Percentiles rank a stretch among this genome's conserved stretches.
These are phyloP conservation scores for Fistulina hepatica DNA, from an alignment of 1,284 basidiomycete species.

Conservation along the genomic window DNA sequence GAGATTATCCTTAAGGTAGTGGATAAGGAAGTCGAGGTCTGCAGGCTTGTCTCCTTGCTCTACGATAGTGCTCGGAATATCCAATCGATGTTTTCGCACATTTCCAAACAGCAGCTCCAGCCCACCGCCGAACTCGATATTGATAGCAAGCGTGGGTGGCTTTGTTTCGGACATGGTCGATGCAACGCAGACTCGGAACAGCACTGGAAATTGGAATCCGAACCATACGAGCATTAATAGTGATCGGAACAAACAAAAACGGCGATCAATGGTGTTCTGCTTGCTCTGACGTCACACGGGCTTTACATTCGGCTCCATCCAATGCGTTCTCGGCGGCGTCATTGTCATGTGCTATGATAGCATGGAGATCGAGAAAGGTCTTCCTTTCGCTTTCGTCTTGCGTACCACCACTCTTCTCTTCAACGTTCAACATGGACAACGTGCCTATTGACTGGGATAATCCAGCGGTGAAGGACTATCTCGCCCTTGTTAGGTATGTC, in stretches of 20 bases:
- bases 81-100: too few species aligned
- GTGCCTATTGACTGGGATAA: slow-evolving; percentile 40
- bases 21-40: too few species aligned
- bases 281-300: neutral
- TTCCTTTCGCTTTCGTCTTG: neutral
- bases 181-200: too few species aligned
- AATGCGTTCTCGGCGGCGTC: too few species aligned
- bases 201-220: too few species aligned
- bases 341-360: too few species aligned
- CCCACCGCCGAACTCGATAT: neutral
- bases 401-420: neutral
- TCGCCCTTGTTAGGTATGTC: slow-evolving; percentile 40
- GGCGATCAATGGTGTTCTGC: too few species aligned
- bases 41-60: too few species aligned
- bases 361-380: too few species aligned
- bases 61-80: too few species aligned
- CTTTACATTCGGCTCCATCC: neutral
- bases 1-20: slow-evolving; percentile 68
- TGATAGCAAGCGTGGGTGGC: neutral
- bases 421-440: slow-evolving; percentile 27
- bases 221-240: too few species aligned
- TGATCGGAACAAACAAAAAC: too few species aligned
- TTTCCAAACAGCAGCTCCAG: neutral
- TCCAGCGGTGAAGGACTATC: slow-evolving; percentile 43
- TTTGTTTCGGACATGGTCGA: neutral